Base-by-base conservation (phyloP, 495 filamentous ascomycete species). In the Aspergillus homomorphus region DNA sequence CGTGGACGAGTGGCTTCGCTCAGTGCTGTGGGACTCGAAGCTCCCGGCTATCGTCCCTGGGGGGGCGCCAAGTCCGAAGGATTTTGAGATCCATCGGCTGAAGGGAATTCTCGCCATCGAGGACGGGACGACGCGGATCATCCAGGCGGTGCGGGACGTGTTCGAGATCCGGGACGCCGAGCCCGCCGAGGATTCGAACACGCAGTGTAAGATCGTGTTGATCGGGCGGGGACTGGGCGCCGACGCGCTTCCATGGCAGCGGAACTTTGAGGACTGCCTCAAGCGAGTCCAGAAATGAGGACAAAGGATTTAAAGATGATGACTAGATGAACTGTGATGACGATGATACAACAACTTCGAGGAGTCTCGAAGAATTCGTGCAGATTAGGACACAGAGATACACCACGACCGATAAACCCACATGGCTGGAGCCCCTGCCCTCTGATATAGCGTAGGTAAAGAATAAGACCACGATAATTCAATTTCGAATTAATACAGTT, bases 141-240 rank as follows among this genome's bases (percentile, higher is more conserved):
- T 97, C 5, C 94, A 98, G 69, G 94, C 92, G 18, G 94, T 98
- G 3, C 78, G 93, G 30, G 93, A 97, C 55, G 79, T 96, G 8
- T 98, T 97, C 67, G 94, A 98, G 66, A 89, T 98, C 18, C 78
- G 90, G 30, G 91, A 96, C 56, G 76, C 77, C 15, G 70, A 67
- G 15, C 75, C 78, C 3, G 64, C 71, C 21, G 53, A 62, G 28
- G 69, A 64, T 30, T 57, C 53, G n/a, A 61, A 56, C 15, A 61
- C 56, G 15, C 64, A 70, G 46, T 88, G 89, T 51, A 96, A 94
- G 70, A 73, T 96, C 59, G 87, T 95, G 4, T 66, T 96, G 21
- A 95, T 96, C 68, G 91, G 91, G 45, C 76, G 87, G 62, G 80
- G 84, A 20, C 66, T 95, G 14, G 75, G 72, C 9, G 18, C 59